Base-by-base conservation (phyloP, 2,329 filamentous ascomycete genomes). In the Exophiala sp. region DNA sequence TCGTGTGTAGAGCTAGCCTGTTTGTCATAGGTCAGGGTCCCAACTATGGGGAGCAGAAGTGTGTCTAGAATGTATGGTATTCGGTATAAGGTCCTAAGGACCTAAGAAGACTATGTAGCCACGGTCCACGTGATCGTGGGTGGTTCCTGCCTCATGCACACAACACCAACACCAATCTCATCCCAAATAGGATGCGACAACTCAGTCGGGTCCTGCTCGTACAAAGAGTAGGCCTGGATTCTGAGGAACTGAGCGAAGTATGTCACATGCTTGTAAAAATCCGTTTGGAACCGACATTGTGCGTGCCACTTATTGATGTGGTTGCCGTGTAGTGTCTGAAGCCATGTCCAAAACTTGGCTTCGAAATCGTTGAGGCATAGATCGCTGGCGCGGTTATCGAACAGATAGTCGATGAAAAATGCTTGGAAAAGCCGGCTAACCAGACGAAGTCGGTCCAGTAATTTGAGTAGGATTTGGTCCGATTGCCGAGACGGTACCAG, bases 241-340 rank as follows among this genome's bases (percentile, higher is more conserved):
- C 78, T 82, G 0, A 94, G 70, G 58, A 85, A 92, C 0, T 76
- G 72, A 0, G 81, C 66, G n/a, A n/a, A n/a, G n/a, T n/a, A 44
- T 91, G 81, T 0, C 81, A 80, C 1, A 79, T 87, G 76, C 54
- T 89, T 92, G 65, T 94, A 88, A n/a, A n/a, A n/a, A n/a, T n/a
- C n/a, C 0, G 63, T 63, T 1, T 70, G 69, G 0, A 71, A 68
- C 2, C 35, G 45, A 59, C 73, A 74, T 34, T 78, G 67, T 0
- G 55, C 34, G 11, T 78, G 69, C 89, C 89, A 94, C 0, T 47
- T 50, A 1, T 55, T 62, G 0, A 62, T 1, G 0, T 76, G 73
- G 0, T 59, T 36, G 0, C 63, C 58, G 59, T 89, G 83, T 0
- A 63, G 67, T 1, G 65, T 56, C 1, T 58, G 20, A 0, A 88